These are phyloP conservation scores for Camelina sativa DNA, from an alignment of 345 rosid species.

Conservation along the genomic window DNA sequence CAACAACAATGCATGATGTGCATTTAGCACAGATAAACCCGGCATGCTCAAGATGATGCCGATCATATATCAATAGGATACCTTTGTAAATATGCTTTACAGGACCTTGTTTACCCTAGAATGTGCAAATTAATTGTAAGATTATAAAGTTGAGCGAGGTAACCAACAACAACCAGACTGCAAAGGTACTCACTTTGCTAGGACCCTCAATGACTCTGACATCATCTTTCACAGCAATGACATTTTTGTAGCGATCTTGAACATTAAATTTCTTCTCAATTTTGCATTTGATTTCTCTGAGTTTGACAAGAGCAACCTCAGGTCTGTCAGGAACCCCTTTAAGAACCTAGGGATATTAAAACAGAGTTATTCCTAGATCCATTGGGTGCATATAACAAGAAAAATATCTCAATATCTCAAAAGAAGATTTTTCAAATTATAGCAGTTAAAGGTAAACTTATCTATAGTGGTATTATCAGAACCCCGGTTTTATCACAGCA, in stretches of 20 bases:
- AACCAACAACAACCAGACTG: conserved; percentile 29
- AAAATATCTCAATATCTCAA: background rate
- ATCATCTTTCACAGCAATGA: conserved; percentile 75
- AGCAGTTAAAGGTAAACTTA: conserved; percentile 9
- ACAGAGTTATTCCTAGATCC: conserved; percentile 24
- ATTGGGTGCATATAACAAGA: background rate
- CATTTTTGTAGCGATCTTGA: conserved; percentile 73
- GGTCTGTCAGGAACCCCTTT: conserved; percentile 96
- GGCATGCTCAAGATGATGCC: conserved; percentile 96
- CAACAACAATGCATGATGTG: conserved; percentile 71
- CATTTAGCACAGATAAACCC: conserved; percentile 91
- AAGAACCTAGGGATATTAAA: conserved; percentile 57
- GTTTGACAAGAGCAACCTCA: conserved; percentile 76
- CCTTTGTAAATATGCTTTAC: conserved; percentile 85
- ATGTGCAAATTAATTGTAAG: conserved; percentile 17
- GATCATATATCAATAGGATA: conserved; percentile 75
- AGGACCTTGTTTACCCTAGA: conserved; percentile 92
- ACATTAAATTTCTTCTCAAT: conserved; percentile 73
- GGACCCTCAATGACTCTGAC: conserved; percentile 88
- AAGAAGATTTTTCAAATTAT: background rate
- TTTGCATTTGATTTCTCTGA: conserved; percentile 95
- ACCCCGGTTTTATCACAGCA: background rate
- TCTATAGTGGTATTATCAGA: conserved; percentile 6
- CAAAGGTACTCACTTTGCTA: conserved; percentile 67
- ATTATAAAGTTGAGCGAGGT: conserved; percentile 8